phyloP scores from a whole-genome alignment of 768 basidiomycete genomes.

The Auricularia cornea region DNA sequence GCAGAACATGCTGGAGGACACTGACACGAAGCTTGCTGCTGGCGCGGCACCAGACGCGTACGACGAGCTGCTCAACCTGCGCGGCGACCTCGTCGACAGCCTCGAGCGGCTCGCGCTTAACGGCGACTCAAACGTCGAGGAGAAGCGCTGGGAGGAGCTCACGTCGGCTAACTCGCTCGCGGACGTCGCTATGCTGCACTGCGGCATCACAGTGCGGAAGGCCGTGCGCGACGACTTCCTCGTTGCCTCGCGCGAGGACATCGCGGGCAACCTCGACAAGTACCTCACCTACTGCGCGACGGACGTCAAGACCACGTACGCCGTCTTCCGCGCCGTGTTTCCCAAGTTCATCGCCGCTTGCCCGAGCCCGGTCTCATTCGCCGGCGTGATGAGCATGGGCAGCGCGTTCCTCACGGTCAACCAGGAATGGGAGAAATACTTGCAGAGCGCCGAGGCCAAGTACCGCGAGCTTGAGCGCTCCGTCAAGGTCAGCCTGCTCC shows the following conservation, averaged over 20 bases:
- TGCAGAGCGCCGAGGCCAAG: slow-evolving; percentile 65
- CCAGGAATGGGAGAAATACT: slow-evolving; percentile 78
- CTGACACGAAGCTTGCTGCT: slow-evolving; percentile 24
- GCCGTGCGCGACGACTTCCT: slow-evolving; percentile 69
- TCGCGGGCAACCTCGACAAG: slow-evolving; percentile 55
- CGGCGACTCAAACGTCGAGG: slow-evolving; percentile 13
- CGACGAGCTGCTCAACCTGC: slow-evolving; percentile 28
- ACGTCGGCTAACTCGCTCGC: slow-evolving; percentile 87
- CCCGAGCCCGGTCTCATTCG: slow-evolving; percentile 88
- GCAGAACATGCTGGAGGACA: slow-evolving; percentile 41
- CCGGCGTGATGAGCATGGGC: slow-evolving; percentile 86
- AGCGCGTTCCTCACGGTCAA: slow-evolving; percentile 88
- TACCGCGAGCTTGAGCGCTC: slow-evolving; percentile 64
- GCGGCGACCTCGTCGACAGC: slow-evolving; percentile 7
- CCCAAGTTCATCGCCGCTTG: slow-evolving; percentile 77
- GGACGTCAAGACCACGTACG: slow-evolving; percentile 80
- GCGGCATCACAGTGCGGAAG: slow-evolving; percentile 73
- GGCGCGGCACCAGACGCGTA: slow-evolving; percentile 30
- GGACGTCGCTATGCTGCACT: slow-evolving; percentile 88
- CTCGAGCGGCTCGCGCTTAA: neutral
- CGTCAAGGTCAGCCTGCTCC: slow-evolving; percentile 51
- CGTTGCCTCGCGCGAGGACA: slow-evolving; percentile 53
- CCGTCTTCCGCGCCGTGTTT: slow-evolving; percentile 66
- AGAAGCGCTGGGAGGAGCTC: slow-evolving; percentile 81
- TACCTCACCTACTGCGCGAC: slow-evolving; percentile 79